Percentiles rank a stretch among this genome's conserved stretches.
phyloP scores from a whole-genome alignment of 805 yeast genomes.

The Lipomyces orientalis region DNA sequence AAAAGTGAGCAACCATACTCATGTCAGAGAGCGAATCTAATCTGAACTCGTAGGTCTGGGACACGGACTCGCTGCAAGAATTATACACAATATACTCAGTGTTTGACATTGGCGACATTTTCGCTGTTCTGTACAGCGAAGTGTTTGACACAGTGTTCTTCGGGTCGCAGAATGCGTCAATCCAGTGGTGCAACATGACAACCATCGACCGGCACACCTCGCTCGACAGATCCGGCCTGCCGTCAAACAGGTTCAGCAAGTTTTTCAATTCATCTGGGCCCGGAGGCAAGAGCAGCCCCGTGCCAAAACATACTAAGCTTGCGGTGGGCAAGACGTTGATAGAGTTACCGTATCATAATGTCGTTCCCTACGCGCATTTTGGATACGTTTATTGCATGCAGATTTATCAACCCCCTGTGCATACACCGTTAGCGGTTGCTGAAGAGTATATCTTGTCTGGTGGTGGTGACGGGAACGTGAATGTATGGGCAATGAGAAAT shows the following conservation, averaged over 20 bases:
- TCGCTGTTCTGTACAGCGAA: slow-evolving; percentile 76
- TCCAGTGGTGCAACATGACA: slow-evolving; percentile 65
- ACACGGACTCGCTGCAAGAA: slow-evolving; percentile 51
- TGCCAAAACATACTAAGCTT: slow-evolving; percentile 39
- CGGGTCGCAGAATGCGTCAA: slow-evolving; percentile 92
- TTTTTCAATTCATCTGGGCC: slow-evolving; percentile 93
- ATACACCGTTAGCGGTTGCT: slow-evolving; percentile 17
- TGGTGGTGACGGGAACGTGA: slow-evolving; percentile 91
- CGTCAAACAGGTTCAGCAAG: slow-evolving; percentile 63
- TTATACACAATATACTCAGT: slow-evolving; percentile 80
- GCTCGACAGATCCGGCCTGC: slow-evolving; percentile 42
- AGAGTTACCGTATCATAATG: slow-evolving; percentile 68
- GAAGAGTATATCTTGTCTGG: slow-evolving; percentile 62
- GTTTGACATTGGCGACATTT: slow-evolving; percentile 91
- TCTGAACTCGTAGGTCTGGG: slow-evolving; percentile 58
- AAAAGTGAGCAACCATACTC: slow-evolving; percentile 50
- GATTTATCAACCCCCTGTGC: slow-evolving; percentile 21
- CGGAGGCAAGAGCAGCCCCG: slow-evolving; percentile 53
- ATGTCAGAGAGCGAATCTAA: background rate
- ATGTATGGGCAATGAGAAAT: slow-evolving; percentile 67
- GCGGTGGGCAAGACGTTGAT: slow-evolving; percentile 32
- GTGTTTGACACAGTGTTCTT: slow-evolving; percentile 66
- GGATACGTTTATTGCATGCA: slow-evolving; percentile 73
- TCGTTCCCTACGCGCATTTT: slow-evolving; percentile 83
- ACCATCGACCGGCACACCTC: slow-evolving; percentile 37